Evolutionary conservation across 139 green algal genomes (phyloP).

Genomic region (Tetraselmis striata): DNA sequence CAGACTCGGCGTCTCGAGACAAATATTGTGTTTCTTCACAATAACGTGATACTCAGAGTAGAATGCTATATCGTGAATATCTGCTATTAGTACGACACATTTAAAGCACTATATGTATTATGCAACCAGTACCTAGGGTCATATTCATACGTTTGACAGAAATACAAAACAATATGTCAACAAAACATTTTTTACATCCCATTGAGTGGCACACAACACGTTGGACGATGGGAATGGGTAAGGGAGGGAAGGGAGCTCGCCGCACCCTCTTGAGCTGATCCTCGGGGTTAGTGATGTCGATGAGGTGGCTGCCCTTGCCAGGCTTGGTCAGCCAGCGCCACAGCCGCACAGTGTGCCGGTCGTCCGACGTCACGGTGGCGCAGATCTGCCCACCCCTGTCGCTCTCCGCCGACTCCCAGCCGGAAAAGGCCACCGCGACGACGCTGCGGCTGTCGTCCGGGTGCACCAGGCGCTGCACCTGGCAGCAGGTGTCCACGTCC

Average conservation of each 20-base stretch:
- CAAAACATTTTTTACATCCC: too few relatives aligned
- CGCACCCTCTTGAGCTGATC: neutral
- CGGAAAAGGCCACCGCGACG: neutral
- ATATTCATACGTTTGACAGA: too few relatives aligned
- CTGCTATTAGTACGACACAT: too few relatives aligned
- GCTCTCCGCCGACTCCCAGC: slow-evolving; percentile 12
- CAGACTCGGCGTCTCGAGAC: too few relatives aligned
- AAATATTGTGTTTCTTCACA: too few relatives aligned
- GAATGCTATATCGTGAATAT: slow-evolving; percentile 12
- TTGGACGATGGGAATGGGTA: too few relatives aligned
- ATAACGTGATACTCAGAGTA: too few relatives aligned
- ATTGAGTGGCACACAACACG: too few relatives aligned
- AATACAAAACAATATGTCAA: too few relatives aligned
- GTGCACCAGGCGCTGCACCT: slow-evolving; percentile 49
- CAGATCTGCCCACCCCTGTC: slow-evolving; percentile 6
- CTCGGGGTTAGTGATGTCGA: neutral
- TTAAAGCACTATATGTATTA: too few relatives aligned
- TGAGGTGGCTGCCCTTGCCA: slow-evolving; percentile 9
- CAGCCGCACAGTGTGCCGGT: slow-evolving; percentile 46
- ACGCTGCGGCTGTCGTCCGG: slow-evolving; percentile 18
- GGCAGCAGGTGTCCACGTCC: slow-evolving; percentile 38
- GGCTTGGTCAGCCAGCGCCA: slow-evolving; percentile 46
- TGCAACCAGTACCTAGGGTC: too few relatives aligned
- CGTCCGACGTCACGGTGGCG: slow-evolving; percentile 29
- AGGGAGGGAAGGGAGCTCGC: too few relatives aligned